Evolutionary conservation across 257 asterid genomes (phyloP), one percentile per base, ranked within the genome.

Genomic region (Nicotiana tabacum): DNA sequence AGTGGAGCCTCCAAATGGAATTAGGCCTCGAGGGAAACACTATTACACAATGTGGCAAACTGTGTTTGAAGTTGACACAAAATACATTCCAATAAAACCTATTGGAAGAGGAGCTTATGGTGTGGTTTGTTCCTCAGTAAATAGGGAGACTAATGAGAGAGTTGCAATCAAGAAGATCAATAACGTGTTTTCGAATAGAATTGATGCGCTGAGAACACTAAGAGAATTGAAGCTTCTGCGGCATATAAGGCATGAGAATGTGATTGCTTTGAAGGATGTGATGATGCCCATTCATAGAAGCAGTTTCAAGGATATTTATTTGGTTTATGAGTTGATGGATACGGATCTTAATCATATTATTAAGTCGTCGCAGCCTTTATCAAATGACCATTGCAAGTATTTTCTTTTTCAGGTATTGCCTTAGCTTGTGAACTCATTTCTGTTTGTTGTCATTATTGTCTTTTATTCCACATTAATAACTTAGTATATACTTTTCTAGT

Each of bases 251-350:
- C 91, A 88, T 37, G 87, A 87, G 62, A 88, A 88, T 83, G 91
- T 88, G 84, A 82, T 88, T 69, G 84, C 85, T 35, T 81, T 88
- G 86, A 88, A 86, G 86, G 91, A 88, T 78, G 88, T 86, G n/a
- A 86, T 88, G 91, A 86, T 86, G 85, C 91, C 91, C 32, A 56
- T 81, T 62, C 83, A 84, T 3, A 81, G 83, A 66, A 85, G 77
- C 27, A 83, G 83, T 65, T 88, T 88, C 67, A 85, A 88, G 81
- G 91, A 88, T 85, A 77, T 88, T 66, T 88, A 88, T 76, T 81
- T 88, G 87, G 91, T 88, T 62, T 88, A 85, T 83, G 91, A 88
- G 82, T 78, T 88, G 76, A 88, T 88, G 91, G 91, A 88, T 62
- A 88, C 91, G 2, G 91, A 88, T 85, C 89, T 88, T 83, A 88